phyloP scores from a whole-genome alignment of 164 flowering plant genomes.

The Stephania japonica region DNA sequence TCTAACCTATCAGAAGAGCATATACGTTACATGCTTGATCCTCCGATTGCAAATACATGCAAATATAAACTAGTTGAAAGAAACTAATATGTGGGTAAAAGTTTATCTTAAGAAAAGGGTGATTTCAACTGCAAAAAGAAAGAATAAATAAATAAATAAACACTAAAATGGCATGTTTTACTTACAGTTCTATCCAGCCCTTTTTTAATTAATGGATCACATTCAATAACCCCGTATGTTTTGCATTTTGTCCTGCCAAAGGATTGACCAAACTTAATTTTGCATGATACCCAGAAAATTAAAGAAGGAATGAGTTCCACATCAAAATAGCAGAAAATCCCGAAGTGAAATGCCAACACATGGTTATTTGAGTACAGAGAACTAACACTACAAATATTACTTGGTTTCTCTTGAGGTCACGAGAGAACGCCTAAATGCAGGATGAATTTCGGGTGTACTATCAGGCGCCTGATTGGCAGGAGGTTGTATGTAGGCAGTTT shows the following conservation, averaged over 20 bases:
- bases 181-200: slow-evolving; percentile 55
- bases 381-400: slow-evolving; percentile 22
- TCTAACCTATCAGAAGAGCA: slow-evolving; percentile 37
- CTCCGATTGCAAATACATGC: background rate
- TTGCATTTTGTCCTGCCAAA: slow-evolving; percentile 40
- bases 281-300: slow-evolving; percentile 1
- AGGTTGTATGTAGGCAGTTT: slow-evolving; percentile 87
- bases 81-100: background rate
- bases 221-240: slow-evolving; percentile 55
- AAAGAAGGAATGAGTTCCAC: background rate
- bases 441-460: slow-evolving; percentile 75
- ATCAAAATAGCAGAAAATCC: background rate
- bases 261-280: background rate
- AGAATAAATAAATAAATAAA: background rate
- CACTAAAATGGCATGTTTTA: background rate
- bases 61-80: background rate
- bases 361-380: background rate
- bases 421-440: slow-evolving; percentile 77
- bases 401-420: slow-evolving; percentile 31
- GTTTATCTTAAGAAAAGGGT: background rate
- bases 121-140: background rate
- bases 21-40: background rate
- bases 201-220: slow-evolving; percentile 44
- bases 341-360: background rate
- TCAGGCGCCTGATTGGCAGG: slow-evolving; percentile 61